Evolutionary conservation across 2,329 filamentous ascomycete genomes (phyloP).

Genomic region (Cordyceps cateniannulata): DNA sequence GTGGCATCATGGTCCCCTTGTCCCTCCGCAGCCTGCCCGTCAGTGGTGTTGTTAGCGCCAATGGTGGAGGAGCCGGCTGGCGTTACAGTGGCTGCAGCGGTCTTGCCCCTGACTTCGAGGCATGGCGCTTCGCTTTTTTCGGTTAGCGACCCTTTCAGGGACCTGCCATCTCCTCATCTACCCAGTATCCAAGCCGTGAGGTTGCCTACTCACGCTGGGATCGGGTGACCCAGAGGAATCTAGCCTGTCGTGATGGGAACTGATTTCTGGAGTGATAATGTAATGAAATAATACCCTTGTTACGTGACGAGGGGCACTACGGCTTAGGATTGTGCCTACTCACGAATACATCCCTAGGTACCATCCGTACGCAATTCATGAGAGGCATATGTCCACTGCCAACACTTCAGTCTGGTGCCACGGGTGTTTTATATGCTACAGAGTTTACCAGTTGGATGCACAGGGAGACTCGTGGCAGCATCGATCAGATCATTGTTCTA

Average conservation of each 20-base stretch:
- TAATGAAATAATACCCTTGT: too few species aligned
- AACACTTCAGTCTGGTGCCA: background rate
- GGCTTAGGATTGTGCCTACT: background rate
- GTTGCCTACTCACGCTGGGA: too few species aligned
- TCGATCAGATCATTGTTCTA: background rate
- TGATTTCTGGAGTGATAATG: background rate
- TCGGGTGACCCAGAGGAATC: background rate
- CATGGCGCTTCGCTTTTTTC: background rate
- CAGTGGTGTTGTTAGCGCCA: background rate
- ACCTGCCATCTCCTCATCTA: background rate
- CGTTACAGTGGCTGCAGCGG: background rate
- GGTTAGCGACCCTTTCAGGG: background rate
- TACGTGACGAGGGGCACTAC: too few species aligned
- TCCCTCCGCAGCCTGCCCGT: background rate
- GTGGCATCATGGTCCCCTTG: background rate
- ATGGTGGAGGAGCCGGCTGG: background rate
- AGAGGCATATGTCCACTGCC: background rate
- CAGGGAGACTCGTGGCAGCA: too few species aligned
- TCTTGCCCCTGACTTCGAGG: slow-evolving; percentile 6
- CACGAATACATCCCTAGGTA: too few species aligned
- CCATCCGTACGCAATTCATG: background rate
- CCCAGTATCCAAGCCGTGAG: too few species aligned
- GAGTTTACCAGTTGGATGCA: background rate
- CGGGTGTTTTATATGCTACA: background rate
- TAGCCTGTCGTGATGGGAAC: background rate